A percentile compares a stretch with the other conserved stretches of the same genome.
Conservation (phyloP, 2,329 filamentous ascomycete species). For the Acephala macrosclerotiorum region DNA sequence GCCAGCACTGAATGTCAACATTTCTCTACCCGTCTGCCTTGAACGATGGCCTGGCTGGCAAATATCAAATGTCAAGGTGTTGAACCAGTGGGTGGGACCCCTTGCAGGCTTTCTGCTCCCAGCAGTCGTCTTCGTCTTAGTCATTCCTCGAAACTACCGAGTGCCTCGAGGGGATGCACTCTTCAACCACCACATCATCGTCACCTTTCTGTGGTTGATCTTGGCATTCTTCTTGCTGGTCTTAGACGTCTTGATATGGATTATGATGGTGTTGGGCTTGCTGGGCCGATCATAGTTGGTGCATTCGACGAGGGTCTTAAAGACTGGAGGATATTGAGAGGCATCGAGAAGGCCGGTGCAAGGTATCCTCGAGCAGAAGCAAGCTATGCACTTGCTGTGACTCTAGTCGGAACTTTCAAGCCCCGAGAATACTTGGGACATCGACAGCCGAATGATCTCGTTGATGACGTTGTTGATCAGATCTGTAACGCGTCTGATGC, state of each 20-base stretch:
- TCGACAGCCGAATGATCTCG: not conserved
- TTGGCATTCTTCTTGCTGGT: slow-evolving; percentile 13
- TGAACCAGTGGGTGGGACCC: slow-evolving; percentile 22
- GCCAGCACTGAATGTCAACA: slow-evolving; percentile 8
- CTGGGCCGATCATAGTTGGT: slow-evolving; percentile 14
- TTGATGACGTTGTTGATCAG: slow-evolving; percentile 1
- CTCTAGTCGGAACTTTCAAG: slow-evolving; percentile 12
- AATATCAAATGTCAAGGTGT: slow-evolving; percentile 3
- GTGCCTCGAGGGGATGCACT: slow-evolving; percentile 11
- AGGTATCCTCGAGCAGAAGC: slow-evolving; percentile 3
- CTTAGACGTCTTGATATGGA: slow-evolving; percentile 16
- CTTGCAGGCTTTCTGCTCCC: slow-evolving; percentile 21
- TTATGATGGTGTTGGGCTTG: slow-evolving; percentile 18
- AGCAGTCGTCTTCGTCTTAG: slow-evolving; percentile 20
- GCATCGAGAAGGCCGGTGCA: slow-evolving; percentile 11
- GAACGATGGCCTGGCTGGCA: slow-evolving; percentile 9
- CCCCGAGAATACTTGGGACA: not conserved
- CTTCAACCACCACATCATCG: slow-evolving; percentile 4
- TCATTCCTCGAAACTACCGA: slow-evolving; percentile 15
- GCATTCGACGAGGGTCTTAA: slow-evolving; percentile 16
- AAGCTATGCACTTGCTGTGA: slow-evolving; percentile 16
- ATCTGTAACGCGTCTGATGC: slow-evolving; percentile 3
- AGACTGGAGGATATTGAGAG: slow-evolving; percentile 16
- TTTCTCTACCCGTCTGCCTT: slow-evolving; percentile 10
- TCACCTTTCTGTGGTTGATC: slow-evolving; percentile 14